phyloP scores from a whole-genome alignment of 805 yeast species.

The Sugiyamaella floridensis region DNA sequence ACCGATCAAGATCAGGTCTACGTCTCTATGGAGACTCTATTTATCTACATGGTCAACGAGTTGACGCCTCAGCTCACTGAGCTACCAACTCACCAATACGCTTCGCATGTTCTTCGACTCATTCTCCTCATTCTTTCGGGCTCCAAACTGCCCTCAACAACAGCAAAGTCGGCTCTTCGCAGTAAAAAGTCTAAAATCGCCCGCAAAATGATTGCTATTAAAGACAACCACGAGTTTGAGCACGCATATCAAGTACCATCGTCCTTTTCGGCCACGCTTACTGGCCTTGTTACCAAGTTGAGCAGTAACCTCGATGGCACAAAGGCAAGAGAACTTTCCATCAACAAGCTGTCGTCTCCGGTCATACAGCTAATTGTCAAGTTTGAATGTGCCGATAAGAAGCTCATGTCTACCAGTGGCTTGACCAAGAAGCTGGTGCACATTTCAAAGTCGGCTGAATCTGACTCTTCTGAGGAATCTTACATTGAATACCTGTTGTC shows the following conservation, averaged over 20 bases:
- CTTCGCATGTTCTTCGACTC: constrained; percentile 79
- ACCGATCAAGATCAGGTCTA: constrained; percentile 31
- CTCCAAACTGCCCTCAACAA: constrained; percentile 66
- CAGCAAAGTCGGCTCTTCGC: constrained; percentile 61
- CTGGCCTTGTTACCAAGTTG: constrained; percentile 40
- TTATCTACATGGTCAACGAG: constrained; percentile 60
- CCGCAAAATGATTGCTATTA: constrained; percentile 84
- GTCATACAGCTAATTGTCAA: constrained; percentile 72
- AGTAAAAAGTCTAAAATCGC: constrained; percentile 79
- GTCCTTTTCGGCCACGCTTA: constrained; percentile 56
- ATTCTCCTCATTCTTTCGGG: constrained; percentile 69
- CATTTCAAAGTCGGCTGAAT: constrained; percentile 35
- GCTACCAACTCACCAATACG: constrained; percentile 71
- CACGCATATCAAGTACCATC: constrained; percentile 63
- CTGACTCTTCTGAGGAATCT: constrained; percentile 43
- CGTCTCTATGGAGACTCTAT: constrained; percentile 58
- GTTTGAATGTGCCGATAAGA: constrained; percentile 51
- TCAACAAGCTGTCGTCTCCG: constrained; percentile 80
- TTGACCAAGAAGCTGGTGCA: constrained; percentile 49
- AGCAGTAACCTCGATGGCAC: constrained; percentile 31
- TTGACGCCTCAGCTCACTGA: constrained; percentile 49
- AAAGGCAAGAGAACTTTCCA: constrained; percentile 63
- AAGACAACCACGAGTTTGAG: constrained; percentile 66
- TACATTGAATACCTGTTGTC: constrained; percentile 78
- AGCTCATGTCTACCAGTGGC: constrained; percentile 1